Evolutionary conservation across 306 rosid species (phyloP).

Genomic region (Astragalus membranaceus): DNA sequence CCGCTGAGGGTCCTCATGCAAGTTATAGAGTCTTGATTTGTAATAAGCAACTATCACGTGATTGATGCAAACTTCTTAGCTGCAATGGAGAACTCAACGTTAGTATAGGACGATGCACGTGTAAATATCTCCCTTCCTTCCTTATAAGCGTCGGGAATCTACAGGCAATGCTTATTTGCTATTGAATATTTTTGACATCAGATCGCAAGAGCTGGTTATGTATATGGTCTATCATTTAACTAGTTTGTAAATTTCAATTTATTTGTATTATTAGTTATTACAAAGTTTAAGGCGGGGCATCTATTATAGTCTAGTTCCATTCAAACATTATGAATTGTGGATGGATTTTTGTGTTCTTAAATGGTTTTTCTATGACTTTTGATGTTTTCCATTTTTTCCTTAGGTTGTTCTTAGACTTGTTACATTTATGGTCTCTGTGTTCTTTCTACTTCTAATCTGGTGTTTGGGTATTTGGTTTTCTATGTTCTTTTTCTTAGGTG

Average conservation of each 20-base stretch:
- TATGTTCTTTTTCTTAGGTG: too few species aligned
- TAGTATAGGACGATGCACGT: not conserved
- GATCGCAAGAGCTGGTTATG: slow-evolving; percentile 10
- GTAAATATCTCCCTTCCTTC: slow-evolving; percentile 17
- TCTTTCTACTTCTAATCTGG: too few species aligned
- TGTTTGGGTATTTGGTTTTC: too few species aligned
- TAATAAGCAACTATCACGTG: slow-evolving; percentile 51
- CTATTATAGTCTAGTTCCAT: not conserved
- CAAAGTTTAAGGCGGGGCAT: slow-evolving; percentile 2
- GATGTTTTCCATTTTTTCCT: not conserved
- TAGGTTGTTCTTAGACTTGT: too few species aligned
- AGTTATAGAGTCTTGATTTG: slow-evolving; percentile 73
- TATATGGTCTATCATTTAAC: slow-evolving; percentile 8
- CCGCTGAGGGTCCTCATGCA: slow-evolving; percentile 88
- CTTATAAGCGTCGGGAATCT: not conserved
- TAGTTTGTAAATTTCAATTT: slow-evolving; percentile 22
- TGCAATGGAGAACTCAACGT: not conserved
- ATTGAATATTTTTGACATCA: slow-evolving; percentile 3
- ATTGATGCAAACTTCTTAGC: slow-evolving; percentile 26
- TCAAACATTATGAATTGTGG: not conserved
- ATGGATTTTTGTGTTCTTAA: not conserved
- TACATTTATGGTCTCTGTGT: too few species aligned
- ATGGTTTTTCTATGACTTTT: not conserved
- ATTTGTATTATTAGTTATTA: not conserved
- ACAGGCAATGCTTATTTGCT: not conserved